Evolutionary conservation across 1,284 basidiomycete genomes (phyloP), one percentile per base, ranked within the genome.

Genomic region (Thelephora terrestris): DNA sequence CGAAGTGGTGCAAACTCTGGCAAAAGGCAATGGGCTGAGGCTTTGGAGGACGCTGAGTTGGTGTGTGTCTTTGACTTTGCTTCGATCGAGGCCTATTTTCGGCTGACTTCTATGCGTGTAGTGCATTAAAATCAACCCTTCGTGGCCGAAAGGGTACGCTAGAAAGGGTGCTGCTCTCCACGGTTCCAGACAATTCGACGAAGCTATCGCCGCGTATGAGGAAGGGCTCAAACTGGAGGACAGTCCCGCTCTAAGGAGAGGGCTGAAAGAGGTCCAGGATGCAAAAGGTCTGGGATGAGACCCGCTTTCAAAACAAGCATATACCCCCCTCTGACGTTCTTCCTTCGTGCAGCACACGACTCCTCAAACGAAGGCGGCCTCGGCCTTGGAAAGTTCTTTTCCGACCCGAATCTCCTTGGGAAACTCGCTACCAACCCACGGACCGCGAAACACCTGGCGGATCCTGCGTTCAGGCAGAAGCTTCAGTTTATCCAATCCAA

Each of bases 161-260:
- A 80, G 94, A 50, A 95, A 95, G 62, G 94, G 94, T 47, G 92
- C 92, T 34, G 94, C 94, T n/a, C 70, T 97, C 43, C 94, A 97
- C 61, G 94, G 94, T 32, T 73, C 80, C 35, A 74, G 76, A 51
- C 72, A 74, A 63, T 94, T 79, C 61, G 84, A 85, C 50, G 91
- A 94, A 16, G 91, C 92, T 6, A 85, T 96, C 54, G 74, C 73
- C 25, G 79, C 83, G 6, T 93, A 91, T 65, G 76, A 95, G 61
- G 70, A 71, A 23, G 93, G 93, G 40, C 71, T 96, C 42, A 79
- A 88, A 61, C 67, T 84, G 39, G 91, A 94, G 60, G 81, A 86
- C 56, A 90, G 81, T 59, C 82, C 86, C 4, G 81, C 82, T 2
- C 73, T 95, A 43, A 78, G 81, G 60, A 94, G 92, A 62, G 94